phyloP scores from a whole-genome alignment of 2,329 filamentous ascomycete species.

The Cordyceps pruinosa region DNA sequence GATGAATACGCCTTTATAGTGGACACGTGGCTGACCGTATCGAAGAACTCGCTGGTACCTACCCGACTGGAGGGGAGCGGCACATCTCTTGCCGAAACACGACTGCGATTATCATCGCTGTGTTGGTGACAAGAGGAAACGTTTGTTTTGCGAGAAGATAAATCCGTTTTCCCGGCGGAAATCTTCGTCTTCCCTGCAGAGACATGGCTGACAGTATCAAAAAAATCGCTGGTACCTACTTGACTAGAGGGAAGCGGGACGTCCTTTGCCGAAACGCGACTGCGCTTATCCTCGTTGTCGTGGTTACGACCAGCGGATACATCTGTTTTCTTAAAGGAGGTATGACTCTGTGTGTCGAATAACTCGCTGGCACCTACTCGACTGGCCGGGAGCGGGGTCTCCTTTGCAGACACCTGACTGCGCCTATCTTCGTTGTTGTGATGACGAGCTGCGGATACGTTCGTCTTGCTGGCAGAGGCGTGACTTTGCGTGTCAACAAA shows the following conservation, averaged over 20 bases:
- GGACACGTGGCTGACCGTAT: constrained; percentile 9
- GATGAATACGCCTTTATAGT: background rate
- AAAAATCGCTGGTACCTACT: background rate
- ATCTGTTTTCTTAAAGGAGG: background rate
- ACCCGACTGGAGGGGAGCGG: background rate
- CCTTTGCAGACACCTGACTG: constrained; percentile 21
- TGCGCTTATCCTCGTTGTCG: constrained; percentile 11
- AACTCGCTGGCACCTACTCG: background rate
- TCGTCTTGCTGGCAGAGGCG: background rate
- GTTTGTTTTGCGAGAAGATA: constrained; percentile 13
- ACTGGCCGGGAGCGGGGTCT: background rate
- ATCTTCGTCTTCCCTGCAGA: constrained; percentile 10
- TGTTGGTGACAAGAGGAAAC: background rate
- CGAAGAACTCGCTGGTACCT: constrained; percentile 4
- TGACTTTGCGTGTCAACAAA: background rate
- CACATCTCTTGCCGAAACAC: constrained; percentile 18
- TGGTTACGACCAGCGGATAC: background rate
- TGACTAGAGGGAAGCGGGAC: constrained; percentile 3
- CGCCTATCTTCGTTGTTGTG: background rate
- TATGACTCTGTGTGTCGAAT: background rate
- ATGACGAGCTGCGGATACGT: background rate
- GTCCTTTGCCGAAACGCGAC: constrained; percentile 19
- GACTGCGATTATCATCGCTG: constrained; percentile 15
- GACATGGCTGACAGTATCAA: constrained; percentile 1
- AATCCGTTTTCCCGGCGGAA: constrained; percentile 33